Base-by-base conservation (phyloP, 306 rosid genomes). In the Aeschynomene evenia region DNA sequence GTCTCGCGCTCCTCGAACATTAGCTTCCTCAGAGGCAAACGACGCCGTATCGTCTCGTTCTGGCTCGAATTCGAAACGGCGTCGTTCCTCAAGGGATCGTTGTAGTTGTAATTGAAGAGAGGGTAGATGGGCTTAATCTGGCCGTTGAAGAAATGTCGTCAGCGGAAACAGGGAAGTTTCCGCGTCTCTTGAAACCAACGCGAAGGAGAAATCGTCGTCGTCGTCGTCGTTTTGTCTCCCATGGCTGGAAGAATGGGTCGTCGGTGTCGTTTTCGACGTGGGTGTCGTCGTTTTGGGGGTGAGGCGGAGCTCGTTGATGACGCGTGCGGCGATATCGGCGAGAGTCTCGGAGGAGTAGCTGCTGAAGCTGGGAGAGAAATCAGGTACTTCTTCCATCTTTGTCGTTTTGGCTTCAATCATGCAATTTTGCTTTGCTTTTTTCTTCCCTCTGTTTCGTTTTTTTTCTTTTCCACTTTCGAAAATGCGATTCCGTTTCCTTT, bases 271-370 rank as follows among this genome's bases (percentile, higher is more conserved):
- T 7, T 0, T 9, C 13, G n/a, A 37, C 43, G 3, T 36, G 40
- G 40, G 40, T 14, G 43, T 73, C 5, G 69, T 34, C 9, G 1
- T 83, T 76, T 37, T 61, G 58, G 10, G 82, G 49, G 22, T 82
- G 0, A 23, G 63, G 1, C 89, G 81, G 10, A 88, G 52, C 74
- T 94, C 96, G 23, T 54, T 31, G 33, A 94, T 88, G 2, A 88
- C 99, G 23, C 97, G 65, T 10, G 99, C 91, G 13, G 99, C 99
- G 63, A 94, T 94, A 19, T 94, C 92, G 1, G 96, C 95, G 6
- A 91, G 87, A 2, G 86, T 75, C n/a, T 82, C 91, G 1, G 95
- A 88, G 0, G 97, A 91, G 76, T 84, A 89, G 43, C 82, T 79
- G 83, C 79, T 91, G 84, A 94, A 88, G 79, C 92, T 91, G 0